Evolutionary conservation across 2,329 filamentous ascomycete species (phyloP), one percentile per base, ranked within the genome.

Genomic region (Tothia fuscella): DNA sequence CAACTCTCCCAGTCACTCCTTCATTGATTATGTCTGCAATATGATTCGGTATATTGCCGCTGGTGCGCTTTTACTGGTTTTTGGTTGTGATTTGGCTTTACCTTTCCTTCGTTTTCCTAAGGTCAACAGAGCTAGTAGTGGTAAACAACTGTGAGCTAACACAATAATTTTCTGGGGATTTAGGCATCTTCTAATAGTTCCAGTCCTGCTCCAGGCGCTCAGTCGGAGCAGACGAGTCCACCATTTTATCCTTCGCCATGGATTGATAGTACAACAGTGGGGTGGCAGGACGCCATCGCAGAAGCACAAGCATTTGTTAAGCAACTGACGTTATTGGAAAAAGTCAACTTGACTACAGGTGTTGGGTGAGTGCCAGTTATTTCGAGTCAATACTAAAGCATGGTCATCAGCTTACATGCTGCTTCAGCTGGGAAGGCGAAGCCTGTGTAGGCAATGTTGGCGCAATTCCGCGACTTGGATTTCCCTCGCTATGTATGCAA

Each of bases 281-380:
- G 73, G 33, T 94, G 87, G 87, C 70, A 74, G 41, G 72, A 76
- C 5, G 85, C 86, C 29, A 88, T 93, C 51, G 65, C 63, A 16
- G 79, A 82, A 59, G 88, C 88, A 1, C 76, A 74, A 50, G 74
- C 70, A 3, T 89, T 94, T 53, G 86, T 95, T 34, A 81, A 80
- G 7, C 78, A 87, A 56, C 64, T 94, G 62, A 93, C 86, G 1
- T 69, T 94, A 26, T 56, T 78, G 9, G 88, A 95, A 60, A 95
- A 94, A 66, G 86, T 96, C 61, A 96, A 96, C 60, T 60, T 98
- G 49, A 96, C 89, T 3, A 95, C 88, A 1, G 89, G 89, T 59
- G 75, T 82, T 48, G 87, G 87, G 74, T 89, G 64, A 59, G 77
- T 50, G 30, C 14, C 17, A n/a, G 41, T 21, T 38, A 24, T 14